A percentile compares a stretch with the other conserved stretches of the same genome.
Conservation (phyloP, 306 rosid species). For the Notholithocarpus densiflorus region DNA sequence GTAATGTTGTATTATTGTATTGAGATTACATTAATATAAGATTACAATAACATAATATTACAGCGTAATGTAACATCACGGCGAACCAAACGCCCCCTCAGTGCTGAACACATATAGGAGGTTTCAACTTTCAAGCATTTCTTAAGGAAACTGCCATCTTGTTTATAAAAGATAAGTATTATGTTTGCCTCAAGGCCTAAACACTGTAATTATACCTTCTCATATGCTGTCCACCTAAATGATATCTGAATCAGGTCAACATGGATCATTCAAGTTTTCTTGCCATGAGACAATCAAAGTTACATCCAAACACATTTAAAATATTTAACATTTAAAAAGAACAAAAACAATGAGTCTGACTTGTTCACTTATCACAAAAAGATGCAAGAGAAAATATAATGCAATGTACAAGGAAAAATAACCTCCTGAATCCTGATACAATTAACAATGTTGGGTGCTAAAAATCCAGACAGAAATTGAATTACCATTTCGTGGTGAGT, state of each 20-base stretch:
- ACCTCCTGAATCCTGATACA: background rate
- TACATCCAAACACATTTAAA: background rate
- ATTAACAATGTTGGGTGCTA: background rate
- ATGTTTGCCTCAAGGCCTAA: background rate
- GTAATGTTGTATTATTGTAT: too few relatives aligned
- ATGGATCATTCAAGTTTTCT: background rate
- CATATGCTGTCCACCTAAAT: background rate
- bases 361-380: background rate
- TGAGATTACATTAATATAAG: too few relatives aligned
- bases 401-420: background rate
- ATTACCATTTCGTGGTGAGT: constrained; percentile 34
- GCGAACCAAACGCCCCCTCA: too few relatives aligned
- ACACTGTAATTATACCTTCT: background rate
- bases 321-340: background rate
- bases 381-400: background rate
- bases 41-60: too few relatives aligned
- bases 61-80: too few relatives aligned
- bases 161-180: background rate
- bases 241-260: background rate
- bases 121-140: background rate
- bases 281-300: background rate
- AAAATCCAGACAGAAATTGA: constrained; percentile 9
- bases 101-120: background rate
- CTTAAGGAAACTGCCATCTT: background rate
- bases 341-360: background rate